A percentile compares a stretch with the other conserved stretches of the same genome.
Evolutionary conservation across 2,329 filamentous ascomycete genomes (phyloP).

Genomic region (Apiospora marii): DNA sequence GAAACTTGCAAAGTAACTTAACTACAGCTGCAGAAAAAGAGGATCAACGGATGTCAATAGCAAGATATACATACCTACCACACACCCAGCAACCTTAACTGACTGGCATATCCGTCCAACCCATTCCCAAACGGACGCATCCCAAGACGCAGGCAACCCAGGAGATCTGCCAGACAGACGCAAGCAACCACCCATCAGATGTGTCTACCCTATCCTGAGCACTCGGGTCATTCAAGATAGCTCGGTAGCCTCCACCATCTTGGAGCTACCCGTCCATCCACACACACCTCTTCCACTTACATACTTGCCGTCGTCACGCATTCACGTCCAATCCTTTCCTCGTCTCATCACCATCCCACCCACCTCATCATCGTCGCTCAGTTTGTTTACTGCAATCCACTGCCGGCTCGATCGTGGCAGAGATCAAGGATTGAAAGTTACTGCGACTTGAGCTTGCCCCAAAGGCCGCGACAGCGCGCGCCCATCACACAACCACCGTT

Average conservation of each 20-base stretch:
- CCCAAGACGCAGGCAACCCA: conserved; percentile 25
- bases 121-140: conserved; percentile 28
- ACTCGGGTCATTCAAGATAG: conserved; percentile 23
- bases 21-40: conserved; percentile 26
- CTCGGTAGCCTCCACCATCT: conserved; percentile 35
- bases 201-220: conserved; percentile 25
- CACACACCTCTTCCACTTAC: conserved; percentile 30
- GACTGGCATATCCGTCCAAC: conserved; percentile 25
- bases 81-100: conserved; percentile 22
- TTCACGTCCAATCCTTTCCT: conserved; percentile 25
- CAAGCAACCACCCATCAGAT: conserved; percentile 24
- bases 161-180: conserved; percentile 25
- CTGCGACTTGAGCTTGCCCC: conserved; percentile 4
- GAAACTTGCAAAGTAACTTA: conserved; percentile 23
- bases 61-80: conserved; percentile 24
- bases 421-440: not conserved
- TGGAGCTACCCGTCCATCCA: conserved; percentile 41
- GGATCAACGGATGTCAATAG: conserved; percentile 18
- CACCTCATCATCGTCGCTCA: conserved; percentile 34
- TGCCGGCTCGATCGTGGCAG: conserved; percentile 30
- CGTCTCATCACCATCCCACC: conserved; percentile 25
- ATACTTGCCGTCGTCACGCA: conserved; percentile 30
- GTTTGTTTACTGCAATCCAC: conserved; percentile 39
- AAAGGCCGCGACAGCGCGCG: conserved; percentile 10
- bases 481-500: conserved; percentile 16